Evolutionary conservation across 2,329 filamentous ascomycete species (phyloP), one percentile per base, ranked within the genome.

Genomic region (Fusarium napiforme): DNA sequence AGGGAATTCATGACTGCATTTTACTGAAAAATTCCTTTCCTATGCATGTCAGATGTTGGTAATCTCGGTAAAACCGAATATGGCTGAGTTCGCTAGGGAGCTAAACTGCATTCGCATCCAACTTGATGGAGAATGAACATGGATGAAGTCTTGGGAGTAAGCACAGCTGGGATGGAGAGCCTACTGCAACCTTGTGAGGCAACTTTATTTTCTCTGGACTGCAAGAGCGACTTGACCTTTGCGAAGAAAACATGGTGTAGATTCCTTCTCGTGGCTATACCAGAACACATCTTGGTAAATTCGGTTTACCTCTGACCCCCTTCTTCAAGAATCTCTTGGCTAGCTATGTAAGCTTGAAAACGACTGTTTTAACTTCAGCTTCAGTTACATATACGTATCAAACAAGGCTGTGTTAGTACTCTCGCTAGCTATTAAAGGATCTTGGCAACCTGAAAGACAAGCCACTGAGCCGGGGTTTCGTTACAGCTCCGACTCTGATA

Each of bases 131-230:
- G 53, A 57, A 57, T 28, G 19, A 16, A 30, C 53, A 45, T 12
- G 53, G 53, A 18, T 57, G 11, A 46, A 12, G n/a, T 57, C 39
- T 46, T 57, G n/a, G 55, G 55, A 23, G 55, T 57, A 57, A 57
- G 55, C 39, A 57, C n/a, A 46, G 18, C 39, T 57, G 12, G 37
- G 26, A 26, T 45, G 21, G 7, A 18, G 28, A 46, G 37, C 26
- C 52, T 56, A 32, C 36, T 42, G 21, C 21, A 14, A 56, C 52
- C 19, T 37, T 56, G 10, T 19, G 21, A 42, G 52, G 9, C 21
- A 43, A 32, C 53, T 56, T 30, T 45, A 34, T 46, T 46, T n/a
- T n/a, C n/a, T n/a, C n/a, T n/a, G n/a, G n/a, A n/a, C n/a, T n/a
- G n/a, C n/a, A n/a, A n/a, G n/a, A n/a, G n/a, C n/a, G n/a, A n/a